Evolutionary conservation across 306 rosid genomes (phyloP).

Genomic region (Adenanthera pavonina): DNA sequence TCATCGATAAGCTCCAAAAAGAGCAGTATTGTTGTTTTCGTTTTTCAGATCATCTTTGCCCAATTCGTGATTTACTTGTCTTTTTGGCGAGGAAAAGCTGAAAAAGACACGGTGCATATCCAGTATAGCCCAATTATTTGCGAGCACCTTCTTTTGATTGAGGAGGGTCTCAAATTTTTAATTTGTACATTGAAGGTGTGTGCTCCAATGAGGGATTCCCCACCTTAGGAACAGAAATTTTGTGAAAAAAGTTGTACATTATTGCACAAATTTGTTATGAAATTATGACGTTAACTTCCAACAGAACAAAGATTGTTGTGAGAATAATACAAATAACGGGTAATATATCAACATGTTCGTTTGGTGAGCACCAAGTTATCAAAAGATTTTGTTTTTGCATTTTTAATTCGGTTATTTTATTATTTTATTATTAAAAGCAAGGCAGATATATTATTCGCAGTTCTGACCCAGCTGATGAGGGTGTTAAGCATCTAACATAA

Average conservation of each 20-base stretch:
- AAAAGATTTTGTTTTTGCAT: background rate
- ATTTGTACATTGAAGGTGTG: background rate
- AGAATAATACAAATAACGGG: too few species aligned
- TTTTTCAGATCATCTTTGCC: slow-evolving; percentile 45
- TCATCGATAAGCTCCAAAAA: slow-evolving; percentile 52
- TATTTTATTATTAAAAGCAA: background rate
- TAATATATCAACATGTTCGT: too few species aligned
- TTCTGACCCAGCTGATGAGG: background rate
- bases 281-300: background rate
- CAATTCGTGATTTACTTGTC: slow-evolving; percentile 30
- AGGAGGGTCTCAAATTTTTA: background rate
- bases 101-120: slow-evolving; percentile 35
- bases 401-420: background rate
- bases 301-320: background rate
- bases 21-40: slow-evolving; percentile 16
- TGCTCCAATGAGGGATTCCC: background rate
- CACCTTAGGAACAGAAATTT: background rate
- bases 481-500: too few species aligned
- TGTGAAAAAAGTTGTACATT: too few species aligned
- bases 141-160: background rate
- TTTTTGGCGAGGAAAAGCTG: slow-evolving; percentile 18
- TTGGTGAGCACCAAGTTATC: too few species aligned
- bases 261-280: too few species aligned
- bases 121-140: slow-evolving; percentile 20
- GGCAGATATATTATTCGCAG: background rate